Evolutionary conservation across 805 yeast species (phyloP).

Genomic region (Nakazawaea ernobii): DNA sequence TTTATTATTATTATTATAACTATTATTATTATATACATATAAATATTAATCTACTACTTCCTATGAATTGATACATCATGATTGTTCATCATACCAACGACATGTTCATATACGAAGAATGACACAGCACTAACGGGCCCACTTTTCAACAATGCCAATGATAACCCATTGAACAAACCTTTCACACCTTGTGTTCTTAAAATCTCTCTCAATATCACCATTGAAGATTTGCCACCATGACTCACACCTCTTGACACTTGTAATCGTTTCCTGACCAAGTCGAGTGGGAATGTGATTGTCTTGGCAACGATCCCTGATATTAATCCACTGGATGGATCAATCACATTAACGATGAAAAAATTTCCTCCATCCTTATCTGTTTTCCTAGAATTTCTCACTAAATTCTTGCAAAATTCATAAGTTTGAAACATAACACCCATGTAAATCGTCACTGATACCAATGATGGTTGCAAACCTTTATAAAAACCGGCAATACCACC

Average conservation of each 20-base stretch:
- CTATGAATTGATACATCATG: too few relatives aligned
- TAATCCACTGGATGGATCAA: conserved; percentile 61
- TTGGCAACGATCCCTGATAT: conserved; percentile 76
- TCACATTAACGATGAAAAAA: conserved; percentile 23
- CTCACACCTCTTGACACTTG: conserved; percentile 53
- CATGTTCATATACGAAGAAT: conserved; percentile 27
- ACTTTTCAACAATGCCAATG: conserved; percentile 67
- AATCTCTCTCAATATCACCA: conserved; percentile 27
- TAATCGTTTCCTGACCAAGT: conserved; percentile 69
- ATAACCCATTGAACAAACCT: conserved; percentile 81
- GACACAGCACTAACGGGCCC: conserved; percentile 62
- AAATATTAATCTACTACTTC: too few relatives aligned
- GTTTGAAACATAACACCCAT: conserved; percentile 74
- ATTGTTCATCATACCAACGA: conserved; percentile 15
- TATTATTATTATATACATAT: too few relatives aligned
- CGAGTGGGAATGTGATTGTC: conserved; percentile 76
- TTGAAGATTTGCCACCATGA: conserved; percentile 12
- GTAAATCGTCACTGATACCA: conserved; percentile 60
- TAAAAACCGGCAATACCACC: conserved; percentile 43
- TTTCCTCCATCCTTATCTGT: too few relatives aligned
- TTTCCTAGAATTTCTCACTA: conserved; percentile 18
- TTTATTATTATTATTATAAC: too few relatives aligned
- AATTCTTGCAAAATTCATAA: conserved; percentile 48
- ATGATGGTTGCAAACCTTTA: conserved; percentile 43
- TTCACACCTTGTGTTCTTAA: conserved; percentile 48